Evolutionary conservation across 306 rosid genomes (phyloP), one percentile per base, ranked within the genome.

Genomic region (Mimosa pudica): DNA sequence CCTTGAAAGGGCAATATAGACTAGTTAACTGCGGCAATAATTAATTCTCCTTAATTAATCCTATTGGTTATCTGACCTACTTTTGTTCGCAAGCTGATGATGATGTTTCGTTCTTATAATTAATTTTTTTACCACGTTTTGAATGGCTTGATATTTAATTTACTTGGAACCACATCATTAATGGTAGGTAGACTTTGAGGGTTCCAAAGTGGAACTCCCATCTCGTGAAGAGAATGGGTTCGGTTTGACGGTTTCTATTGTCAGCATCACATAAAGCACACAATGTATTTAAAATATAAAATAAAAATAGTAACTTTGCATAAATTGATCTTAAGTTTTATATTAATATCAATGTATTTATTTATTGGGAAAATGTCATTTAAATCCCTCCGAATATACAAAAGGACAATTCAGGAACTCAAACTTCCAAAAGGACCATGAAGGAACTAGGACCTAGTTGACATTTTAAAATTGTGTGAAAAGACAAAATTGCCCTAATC

Each of bases 51-150:
- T 61, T 61, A 9, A 30, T 61, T 10, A 61, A 61, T 61, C 38
- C 41, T 61, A 11, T 30, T 61, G 16, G 41, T 61, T 30, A 61
- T 61, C 10, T 61, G 41, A 9, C 36, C 67, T 24, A 30, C 41
- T 61, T 30, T 30, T 9, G 14, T 61, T 61, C 17, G 6, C 65
- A 24, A 10, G 38, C 38, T 30, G 67, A 61, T 38, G 42, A 38
- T 10, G 42, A 38, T 10, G 67, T 61, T 61, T 30, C 13, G 36
- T 30, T 38, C 35, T 60, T 10, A 20, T 8, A 60, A 24, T 60
- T 9, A 58, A 20, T 58, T 35, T 45, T 70, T 45, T 46, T 46
- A 11, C 5, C 74, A 70, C 74, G 57, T 70, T 70, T 70, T 70
- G 57, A 55, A 70, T n/a, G 35, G 71, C 20, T 3, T 36, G 35